Base-by-base conservation (phyloP, 2,329 filamentous ascomycete species). In the Thelonectria discophora region DNA sequence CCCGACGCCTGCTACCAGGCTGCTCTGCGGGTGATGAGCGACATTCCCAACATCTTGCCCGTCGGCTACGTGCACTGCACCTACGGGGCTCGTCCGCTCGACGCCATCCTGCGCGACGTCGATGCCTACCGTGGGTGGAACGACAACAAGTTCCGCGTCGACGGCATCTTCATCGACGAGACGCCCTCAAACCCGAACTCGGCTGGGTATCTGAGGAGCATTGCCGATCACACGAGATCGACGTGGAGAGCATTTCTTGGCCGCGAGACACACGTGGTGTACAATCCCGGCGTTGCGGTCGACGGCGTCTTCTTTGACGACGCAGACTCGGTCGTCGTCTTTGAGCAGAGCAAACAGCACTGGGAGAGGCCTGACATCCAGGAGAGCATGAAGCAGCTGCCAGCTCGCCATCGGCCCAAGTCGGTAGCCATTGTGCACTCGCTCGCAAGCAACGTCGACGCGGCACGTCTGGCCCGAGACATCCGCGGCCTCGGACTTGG, bases 101-200 rank as follows among this genome's bases (percentile, higher is more conserved):
- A 37, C 17, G 58, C 53, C 4, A 30, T 65, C 6, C 21, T 56
- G 7, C 47, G 43, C 7, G 65, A 67, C 40, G 62, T 67, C 43
- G 40, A 49, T 24, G 5, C 30, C 10, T 67, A 66, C 10, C 24
- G 40, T 24, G 64, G 55, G 34, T 67, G 65, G 65, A 66, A 66
- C 7, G n/a, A 20, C 9, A 27, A 20, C 9, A 21, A 17, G 7
- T 67, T 66, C 15, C 48, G 27, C 4, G 12, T 66, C 9, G 50
- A 66, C 12, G 65, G 65, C n/a, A 62, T 67, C n/a, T 67, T 67
- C 20, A 54, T 67, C 10, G 65, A 67, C 32, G 65, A 67, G 43
- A 60, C 59, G 15, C 64, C 65, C 9, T 66, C 61, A 5, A 37
- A 57, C 1, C 49, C 43, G 43, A 46, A 17, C 27, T 18, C 10